Evolutionary conservation across 768 basidiomycete genomes (phyloP).

Genomic region (Suillus paluster): DNA sequence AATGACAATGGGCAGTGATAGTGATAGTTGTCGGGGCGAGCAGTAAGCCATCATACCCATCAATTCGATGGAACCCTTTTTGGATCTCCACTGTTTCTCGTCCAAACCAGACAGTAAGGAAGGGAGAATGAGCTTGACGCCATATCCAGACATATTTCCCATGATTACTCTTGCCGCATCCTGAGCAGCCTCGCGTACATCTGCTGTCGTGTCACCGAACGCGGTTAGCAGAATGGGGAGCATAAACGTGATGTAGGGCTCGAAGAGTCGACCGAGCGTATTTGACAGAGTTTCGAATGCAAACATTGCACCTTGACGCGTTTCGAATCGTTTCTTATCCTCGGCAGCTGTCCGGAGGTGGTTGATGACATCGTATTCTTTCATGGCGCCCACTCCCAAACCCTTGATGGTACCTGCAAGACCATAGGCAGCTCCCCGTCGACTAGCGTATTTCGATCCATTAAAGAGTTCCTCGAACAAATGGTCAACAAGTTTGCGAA

Average conservation of each 20-base stretch:
- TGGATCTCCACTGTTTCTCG: conserved; percentile 98
- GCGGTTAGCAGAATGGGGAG: conserved; percentile 81
- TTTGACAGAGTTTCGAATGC: conserved; percentile 90
- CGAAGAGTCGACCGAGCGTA: conserved; percentile 88
- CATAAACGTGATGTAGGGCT: conserved; percentile 87
- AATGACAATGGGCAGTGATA: conserved; percentile 95
- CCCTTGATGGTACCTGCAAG: conserved; percentile 92
- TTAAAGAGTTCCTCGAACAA: conserved; percentile 79
- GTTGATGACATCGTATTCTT: conserved; percentile 78
- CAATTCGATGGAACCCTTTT: conserved; percentile 96
- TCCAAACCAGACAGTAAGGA: conserved; percentile 88
- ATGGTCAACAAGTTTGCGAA: conserved; percentile 65
- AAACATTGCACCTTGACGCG: conserved; percentile 93
- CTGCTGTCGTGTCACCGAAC: conserved; percentile 85
- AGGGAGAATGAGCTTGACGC: conserved; percentile 93
- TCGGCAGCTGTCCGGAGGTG: conserved; percentile 77
- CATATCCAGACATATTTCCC: conserved; percentile 93
- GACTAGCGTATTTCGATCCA: conserved; percentile 84
- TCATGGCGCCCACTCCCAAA: conserved; percentile 83
- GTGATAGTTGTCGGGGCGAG: conserved; percentile 91
- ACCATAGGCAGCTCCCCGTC: conserved; percentile 98
- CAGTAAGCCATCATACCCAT: conserved; percentile 99
- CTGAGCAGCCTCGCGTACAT: conserved; percentile 92
- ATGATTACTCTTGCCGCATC: conserved; percentile 94
- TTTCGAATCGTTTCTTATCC: conserved; percentile 87